Evolutionary conservation across 345 rosid genomes (phyloP).

Genomic region (Pistacia vera): DNA sequence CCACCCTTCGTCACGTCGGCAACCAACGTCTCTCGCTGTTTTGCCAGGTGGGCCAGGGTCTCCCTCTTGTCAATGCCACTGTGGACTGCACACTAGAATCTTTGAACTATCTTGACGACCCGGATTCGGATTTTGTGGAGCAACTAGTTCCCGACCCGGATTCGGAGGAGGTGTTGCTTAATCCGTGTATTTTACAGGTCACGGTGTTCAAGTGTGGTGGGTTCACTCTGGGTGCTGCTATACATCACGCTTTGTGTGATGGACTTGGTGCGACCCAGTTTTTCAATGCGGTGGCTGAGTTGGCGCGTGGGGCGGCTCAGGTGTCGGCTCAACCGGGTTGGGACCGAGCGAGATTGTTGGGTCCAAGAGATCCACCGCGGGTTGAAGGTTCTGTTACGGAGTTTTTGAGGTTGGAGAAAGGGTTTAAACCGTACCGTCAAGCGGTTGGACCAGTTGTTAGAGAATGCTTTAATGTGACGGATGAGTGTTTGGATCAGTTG

Average conservation of each 20-base stretch:
- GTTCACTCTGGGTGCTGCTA: constrained; percentile 63
- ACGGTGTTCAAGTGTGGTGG: constrained; percentile 83
- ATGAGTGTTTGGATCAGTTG: constrained; percentile 64
- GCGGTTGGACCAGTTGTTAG: constrained; percentile 40
- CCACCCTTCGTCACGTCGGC: constrained; percentile 38
- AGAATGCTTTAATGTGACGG: constrained; percentile 60
- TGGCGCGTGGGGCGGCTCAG: constrained; percentile 63
- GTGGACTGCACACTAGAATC: constrained; percentile 62
- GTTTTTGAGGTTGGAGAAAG: constrained; percentile 47
- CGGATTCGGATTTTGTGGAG: constrained; percentile 56
- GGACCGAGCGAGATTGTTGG: constrained; percentile 55
- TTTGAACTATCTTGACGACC: constrained; percentile 52
- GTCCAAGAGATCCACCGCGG: constrained; percentile 69
- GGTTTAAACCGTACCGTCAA: constrained; percentile 45
- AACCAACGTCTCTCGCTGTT: constrained; percentile 42
- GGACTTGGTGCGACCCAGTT: constrained; percentile 88
- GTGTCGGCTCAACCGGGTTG: constrained; percentile 61
- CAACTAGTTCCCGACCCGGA: constrained; percentile 61
- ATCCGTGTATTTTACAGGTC: constrained; percentile 73
- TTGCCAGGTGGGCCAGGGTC: constrained; percentile 50
- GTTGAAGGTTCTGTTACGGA: constrained; percentile 57
- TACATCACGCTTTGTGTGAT: constrained; percentile 73
- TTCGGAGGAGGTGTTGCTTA: constrained; percentile 43
- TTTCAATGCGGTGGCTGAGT: constrained; percentile 61
- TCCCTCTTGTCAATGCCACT: constrained; percentile 58